These are phyloP conservation scores for Mycena olivaceomarginata DNA, from an alignment of 768 basidiomycete species.

Conservation along the genomic window DNA sequence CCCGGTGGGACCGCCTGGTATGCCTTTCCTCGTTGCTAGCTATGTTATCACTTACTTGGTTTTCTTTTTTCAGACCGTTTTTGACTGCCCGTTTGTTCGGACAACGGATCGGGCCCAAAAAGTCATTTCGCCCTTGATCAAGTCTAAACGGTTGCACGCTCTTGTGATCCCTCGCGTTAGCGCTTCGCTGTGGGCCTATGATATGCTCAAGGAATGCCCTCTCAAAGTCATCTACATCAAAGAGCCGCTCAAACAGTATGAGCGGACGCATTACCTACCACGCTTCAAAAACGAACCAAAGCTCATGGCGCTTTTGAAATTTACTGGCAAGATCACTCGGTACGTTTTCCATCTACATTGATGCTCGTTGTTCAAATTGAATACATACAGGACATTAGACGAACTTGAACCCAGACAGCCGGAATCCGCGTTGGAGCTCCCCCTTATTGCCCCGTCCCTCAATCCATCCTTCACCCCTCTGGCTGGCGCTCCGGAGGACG, in stretches of 20 bases:
- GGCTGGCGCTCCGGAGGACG: not conserved
- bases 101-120: no score
- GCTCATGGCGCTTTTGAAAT: constrained; percentile 13
- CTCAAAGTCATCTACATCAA: constrained; percentile 14
- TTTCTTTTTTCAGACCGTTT: no score
- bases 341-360: no score
- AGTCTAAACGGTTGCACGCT: not conserved
- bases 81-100: not conserved
- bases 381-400: no score
- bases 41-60: no score
- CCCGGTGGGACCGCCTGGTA: no score
- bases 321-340: not conserved
- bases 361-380: no score
- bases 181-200: not conserved
- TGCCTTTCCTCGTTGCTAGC: no score
- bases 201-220: constrained; percentile 3
- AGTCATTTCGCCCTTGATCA: no score
- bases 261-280: not conserved
- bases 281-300: not conserved
- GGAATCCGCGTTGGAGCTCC: not conserved
- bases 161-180: not conserved
- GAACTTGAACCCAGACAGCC: not conserved
- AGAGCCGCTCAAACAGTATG: not conserved
- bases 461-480: constrained; percentile 19
- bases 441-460: not conserved